Evolutionary conservation across 2,329 filamentous ascomycete species (phyloP).

Genomic region (Stagonosporopsis rhizophila): DNA sequence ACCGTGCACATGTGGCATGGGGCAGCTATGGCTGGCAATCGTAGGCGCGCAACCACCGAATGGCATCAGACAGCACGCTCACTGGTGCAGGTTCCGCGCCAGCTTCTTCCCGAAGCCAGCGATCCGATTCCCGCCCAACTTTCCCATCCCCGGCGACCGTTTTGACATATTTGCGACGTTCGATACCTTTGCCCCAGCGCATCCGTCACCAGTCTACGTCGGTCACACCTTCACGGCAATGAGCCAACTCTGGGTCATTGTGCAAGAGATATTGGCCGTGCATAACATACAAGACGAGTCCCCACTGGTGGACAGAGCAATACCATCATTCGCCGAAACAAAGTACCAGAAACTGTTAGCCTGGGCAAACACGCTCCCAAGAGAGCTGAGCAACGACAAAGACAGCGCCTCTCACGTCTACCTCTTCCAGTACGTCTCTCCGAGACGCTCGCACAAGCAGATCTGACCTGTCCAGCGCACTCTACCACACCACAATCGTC

Average conservation of each 20-base stretch:
- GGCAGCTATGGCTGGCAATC: constrained; percentile 11
- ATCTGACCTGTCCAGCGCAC: constrained; percentile 1
- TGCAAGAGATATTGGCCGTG: constrained; percentile 10
- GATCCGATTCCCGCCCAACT: constrained; percentile 1
- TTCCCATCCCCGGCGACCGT: constrained; percentile 2
- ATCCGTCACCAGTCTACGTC: not conserved
- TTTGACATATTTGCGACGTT: not conserved
- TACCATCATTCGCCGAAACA: constrained; percentile 6
- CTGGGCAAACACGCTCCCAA: constrained; percentile 6
- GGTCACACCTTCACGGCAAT: constrained; percentile 2
- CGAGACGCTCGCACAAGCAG: not conserved
- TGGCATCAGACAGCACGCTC: constrained; percentile 1
- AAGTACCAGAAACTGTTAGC: constrained; percentile 13
- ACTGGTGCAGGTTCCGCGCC: constrained; percentile 3
- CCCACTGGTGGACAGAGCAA: constrained; percentile 7
- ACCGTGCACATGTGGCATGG: constrained; percentile 10
- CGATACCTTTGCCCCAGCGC: not conserved
- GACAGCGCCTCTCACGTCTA: constrained; percentile 4
- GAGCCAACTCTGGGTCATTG: constrained; percentile 6
- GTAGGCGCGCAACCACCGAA: constrained; percentile 1
- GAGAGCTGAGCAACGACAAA: not conserved
- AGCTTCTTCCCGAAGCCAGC: constrained; percentile 8
- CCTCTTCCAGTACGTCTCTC: constrained; percentile 5
- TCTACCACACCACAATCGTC: constrained; percentile 8
- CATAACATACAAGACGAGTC: not conserved